phyloP scores from a whole-genome alignment of 148 eudicot species.

The Talinum fruticosum region DNA sequence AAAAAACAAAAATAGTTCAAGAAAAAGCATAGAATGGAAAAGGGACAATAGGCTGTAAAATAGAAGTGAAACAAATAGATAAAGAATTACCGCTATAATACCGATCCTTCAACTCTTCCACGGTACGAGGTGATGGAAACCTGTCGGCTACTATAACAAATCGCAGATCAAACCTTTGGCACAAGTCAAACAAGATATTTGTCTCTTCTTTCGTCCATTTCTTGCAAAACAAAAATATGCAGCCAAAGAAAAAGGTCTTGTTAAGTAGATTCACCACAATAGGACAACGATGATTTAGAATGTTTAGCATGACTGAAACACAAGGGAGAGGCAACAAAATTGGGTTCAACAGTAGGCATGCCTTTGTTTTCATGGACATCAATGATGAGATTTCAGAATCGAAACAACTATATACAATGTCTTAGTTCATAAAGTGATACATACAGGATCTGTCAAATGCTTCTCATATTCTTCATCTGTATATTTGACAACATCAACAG shows the following conservation, averaged over 20 bases:
- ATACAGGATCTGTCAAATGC: constrained; percentile 73
- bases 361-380: neutral
- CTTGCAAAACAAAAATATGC: constrained; percentile 32
- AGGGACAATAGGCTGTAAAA: neutral
- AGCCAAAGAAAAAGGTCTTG: neutral
- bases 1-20: neutral
- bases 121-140: constrained; percentile 63
- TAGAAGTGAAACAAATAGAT: constrained; percentile 6
- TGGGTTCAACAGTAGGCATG: neutral
- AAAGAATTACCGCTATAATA: constrained; percentile 70
- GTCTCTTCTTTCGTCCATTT: constrained; percentile 94
- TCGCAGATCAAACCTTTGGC: constrained; percentile 81
- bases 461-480: constrained; percentile 95
- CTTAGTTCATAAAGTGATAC: constrained; percentile 32
- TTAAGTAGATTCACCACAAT: neutral
- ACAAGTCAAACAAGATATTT: constrained; percentile 78
- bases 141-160: constrained; percentile 80
- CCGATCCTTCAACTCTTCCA: constrained; percentile 90
- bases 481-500: constrained; percentile 71
- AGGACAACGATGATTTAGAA: neutral
- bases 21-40: neutral
- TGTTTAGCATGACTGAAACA: constrained; percentile 9
- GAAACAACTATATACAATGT: neutral
- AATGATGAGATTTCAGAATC: neutral
- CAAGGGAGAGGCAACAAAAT: neutral